These are phyloP conservation scores for Rhytidhysteron rufulum DNA, from an alignment of 2,329 filamentous ascomycete genomes.

Conservation along the genomic window DNA sequence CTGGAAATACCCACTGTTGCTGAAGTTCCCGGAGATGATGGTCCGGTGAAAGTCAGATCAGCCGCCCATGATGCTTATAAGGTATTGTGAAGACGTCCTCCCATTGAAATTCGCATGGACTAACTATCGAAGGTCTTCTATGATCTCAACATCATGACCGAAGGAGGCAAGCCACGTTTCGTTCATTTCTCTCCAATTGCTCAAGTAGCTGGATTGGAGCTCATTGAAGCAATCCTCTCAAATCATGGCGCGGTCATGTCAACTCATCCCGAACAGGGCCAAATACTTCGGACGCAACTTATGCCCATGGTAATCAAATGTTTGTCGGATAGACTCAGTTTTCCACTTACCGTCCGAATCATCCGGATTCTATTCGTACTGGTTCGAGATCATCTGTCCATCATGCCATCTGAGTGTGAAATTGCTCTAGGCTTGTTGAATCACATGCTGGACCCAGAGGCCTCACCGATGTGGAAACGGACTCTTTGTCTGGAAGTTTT, in stretches of 20 bases:
- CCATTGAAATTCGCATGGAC: background rate
- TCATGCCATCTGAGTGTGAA: conserved; percentile 75
- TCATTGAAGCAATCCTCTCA: conserved; percentile 85
- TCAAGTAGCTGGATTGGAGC: conserved; percentile 79
- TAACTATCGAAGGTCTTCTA: conserved; percentile 63
- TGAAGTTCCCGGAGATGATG: conserved; percentile 65
- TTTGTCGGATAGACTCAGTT: conserved; percentile 72
- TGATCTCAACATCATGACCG: conserved; percentile 83
- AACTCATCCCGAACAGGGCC: conserved; percentile 72
- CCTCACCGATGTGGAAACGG: conserved; percentile 75
- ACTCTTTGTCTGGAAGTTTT: conserved; percentile 90
- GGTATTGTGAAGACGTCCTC: conserved; percentile 22
- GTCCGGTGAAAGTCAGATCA: conserved; percentile 62
- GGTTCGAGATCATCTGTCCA: conserved; percentile 70
- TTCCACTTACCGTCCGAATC: conserved; percentile 77
- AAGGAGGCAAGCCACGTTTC: conserved; percentile 78
- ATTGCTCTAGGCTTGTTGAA: conserved; percentile 78
- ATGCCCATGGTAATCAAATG: conserved; percentile 80
- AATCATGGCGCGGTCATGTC: conserved; percentile 81
- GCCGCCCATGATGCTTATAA: conserved; percentile 83
- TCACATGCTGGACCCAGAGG: conserved; percentile 82
- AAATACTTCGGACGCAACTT: conserved; percentile 71
- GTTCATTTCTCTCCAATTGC: conserved; percentile 74
- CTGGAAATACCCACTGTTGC: conserved; percentile 58
- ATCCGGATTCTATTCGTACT: conserved; percentile 80